A percentile compares a stretch with the other conserved stretches of the same genome.
phyloP scores from a whole-genome alignment of 306 rosid genomes.

The Trichosanthes cucumerina region DNA sequence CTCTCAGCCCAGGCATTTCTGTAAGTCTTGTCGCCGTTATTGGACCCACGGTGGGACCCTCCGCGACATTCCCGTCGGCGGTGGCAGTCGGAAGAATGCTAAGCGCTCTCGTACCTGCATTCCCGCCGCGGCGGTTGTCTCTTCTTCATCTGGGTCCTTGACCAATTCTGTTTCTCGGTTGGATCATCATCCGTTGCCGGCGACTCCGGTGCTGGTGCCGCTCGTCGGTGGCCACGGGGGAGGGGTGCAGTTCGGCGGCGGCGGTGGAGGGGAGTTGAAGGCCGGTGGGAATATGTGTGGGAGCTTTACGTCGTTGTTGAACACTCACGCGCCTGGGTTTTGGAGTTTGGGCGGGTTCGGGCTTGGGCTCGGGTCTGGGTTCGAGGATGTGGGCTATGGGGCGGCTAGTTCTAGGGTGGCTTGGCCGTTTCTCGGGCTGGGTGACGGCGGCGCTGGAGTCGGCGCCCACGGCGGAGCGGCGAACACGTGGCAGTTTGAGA shows the following conservation, averaged over 20 bases:
- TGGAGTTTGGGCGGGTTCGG: slow-evolving; percentile 75
- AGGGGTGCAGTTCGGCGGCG: slow-evolving; percentile 22
- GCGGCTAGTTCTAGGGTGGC: slow-evolving; percentile 51
- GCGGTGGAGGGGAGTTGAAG: slow-evolving; percentile 30
- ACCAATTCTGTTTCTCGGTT: slow-evolving; percentile 5
- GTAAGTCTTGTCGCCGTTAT: slow-evolving; percentile 97
- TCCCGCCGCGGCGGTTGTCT: not conserved
- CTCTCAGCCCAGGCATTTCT: slow-evolving; percentile 97
- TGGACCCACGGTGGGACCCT: slow-evolving; percentile 99
- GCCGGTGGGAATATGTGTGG: slow-evolving; percentile 29
- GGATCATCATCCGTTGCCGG: slow-evolving; percentile 12
- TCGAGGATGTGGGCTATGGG: slow-evolving; percentile 54
- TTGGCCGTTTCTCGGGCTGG: slow-evolving; percentile 57
- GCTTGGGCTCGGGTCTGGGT: slow-evolving; percentile 53
- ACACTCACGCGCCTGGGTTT: slow-evolving; percentile 54
- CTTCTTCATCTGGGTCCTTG: not conserved
- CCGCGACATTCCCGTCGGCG: slow-evolving; percentile 92
- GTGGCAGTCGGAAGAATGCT: slow-evolving; percentile 81
- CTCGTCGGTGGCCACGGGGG: slow-evolving; percentile 13
- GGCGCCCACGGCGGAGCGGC: slow-evolving; percentile 21
- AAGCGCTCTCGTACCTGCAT: slow-evolving; percentile 71
- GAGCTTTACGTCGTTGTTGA: slow-evolving; percentile 66
- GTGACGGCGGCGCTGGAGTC: slow-evolving; percentile 34
- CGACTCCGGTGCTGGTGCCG: slow-evolving; percentile 32
- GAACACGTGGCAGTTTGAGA: slow-evolving; percentile 68